Percentiles rank a stretch among this genome's conserved stretches.
Conservation (phyloP, 192 early-diverging fungal species). For the Mortierella alpina region DNA sequence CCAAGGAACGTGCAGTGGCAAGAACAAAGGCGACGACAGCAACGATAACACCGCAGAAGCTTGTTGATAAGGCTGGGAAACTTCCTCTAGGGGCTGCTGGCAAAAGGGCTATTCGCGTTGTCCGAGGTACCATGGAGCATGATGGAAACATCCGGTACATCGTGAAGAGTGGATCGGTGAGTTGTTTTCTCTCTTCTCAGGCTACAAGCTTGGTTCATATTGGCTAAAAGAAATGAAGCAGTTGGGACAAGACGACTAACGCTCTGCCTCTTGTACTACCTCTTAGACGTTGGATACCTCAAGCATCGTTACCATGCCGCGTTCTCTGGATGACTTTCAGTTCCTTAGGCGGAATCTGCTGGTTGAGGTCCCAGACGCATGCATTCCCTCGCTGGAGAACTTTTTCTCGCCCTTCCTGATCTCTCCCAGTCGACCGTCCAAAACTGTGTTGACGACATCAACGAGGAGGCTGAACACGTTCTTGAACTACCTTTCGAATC, state of each 20-base stretch:
- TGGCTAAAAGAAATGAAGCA: background rate
- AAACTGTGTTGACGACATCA: constrained; percentile 30
- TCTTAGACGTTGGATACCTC: constrained; percentile 24
- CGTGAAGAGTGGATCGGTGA: constrained; percentile 58
- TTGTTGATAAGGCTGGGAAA: background rate
- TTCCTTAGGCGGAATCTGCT: constrained; percentile 54
- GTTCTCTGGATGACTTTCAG: constrained; percentile 60
- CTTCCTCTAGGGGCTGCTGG: background rate
- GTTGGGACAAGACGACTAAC: background rate
- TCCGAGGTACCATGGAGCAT: constrained; percentile 34
- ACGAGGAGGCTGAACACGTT: constrained; percentile 52
- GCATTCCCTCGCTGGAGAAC: constrained; percentile 55
- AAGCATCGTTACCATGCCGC: constrained; percentile 53
- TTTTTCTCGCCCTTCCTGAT: constrained; percentile 54
- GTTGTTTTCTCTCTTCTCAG: background rate
- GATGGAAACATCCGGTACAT: constrained; percentile 49
- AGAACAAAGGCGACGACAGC: background rate
- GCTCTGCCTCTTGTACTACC: background rate
- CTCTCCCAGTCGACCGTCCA: constrained; percentile 53
- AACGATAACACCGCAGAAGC: background rate
- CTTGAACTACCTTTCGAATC: constrained; percentile 53
- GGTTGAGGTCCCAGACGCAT: constrained; percentile 55
- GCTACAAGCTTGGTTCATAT: background rate
- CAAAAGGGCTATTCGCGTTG: constrained; percentile 49
- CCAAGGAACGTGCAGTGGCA: background rate